These are phyloP conservation scores for Diddensiella transvaalensis DNA, from an alignment of 805 yeast species.

Conservation along the genomic window DNA sequence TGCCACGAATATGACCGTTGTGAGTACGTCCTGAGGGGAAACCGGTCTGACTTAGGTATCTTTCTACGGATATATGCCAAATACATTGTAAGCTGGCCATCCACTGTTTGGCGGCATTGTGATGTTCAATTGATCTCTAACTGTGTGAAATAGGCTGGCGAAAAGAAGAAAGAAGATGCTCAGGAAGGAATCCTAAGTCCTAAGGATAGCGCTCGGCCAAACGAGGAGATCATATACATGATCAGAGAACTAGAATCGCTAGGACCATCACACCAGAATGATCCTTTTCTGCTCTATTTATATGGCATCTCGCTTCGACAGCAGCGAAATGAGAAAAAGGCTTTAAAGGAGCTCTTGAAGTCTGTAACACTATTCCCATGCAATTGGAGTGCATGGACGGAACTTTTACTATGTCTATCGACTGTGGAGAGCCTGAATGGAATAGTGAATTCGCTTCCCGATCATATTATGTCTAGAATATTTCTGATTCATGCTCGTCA, in stretches of 20 bases:
- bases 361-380: constrained; percentile 70
- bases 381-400: constrained; percentile 95
- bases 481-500: constrained; percentile 68
- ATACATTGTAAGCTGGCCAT: constrained; percentile 39
- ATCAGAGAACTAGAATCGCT: constrained; percentile 41
- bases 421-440: constrained; percentile 53
- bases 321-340: constrained; percentile 56
- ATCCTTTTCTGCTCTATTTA: constrained; percentile 67
- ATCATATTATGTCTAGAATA: constrained; percentile 42
- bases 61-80: constrained; percentile 69
- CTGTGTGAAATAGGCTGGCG: constrained; percentile 48
- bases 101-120: background rate
- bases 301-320: constrained; percentile 64
- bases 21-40: constrained; percentile 50
- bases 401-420: constrained; percentile 58
- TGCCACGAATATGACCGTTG: constrained; percentile 84
- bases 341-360: constrained; percentile 56
- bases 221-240: constrained; percentile 34
- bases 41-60: constrained; percentile 35
- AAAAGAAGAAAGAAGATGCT: constrained; percentile 67
- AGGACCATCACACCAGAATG: constrained; percentile 26
- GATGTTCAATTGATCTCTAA: constrained; percentile 1
- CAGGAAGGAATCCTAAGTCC: constrained; percentile 58
- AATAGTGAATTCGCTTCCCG: constrained; percentile 15
- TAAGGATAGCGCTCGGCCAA: constrained; percentile 29